Conservation (phyloP, 345 rosid genomes). For the Luvunga scandens region DNA sequence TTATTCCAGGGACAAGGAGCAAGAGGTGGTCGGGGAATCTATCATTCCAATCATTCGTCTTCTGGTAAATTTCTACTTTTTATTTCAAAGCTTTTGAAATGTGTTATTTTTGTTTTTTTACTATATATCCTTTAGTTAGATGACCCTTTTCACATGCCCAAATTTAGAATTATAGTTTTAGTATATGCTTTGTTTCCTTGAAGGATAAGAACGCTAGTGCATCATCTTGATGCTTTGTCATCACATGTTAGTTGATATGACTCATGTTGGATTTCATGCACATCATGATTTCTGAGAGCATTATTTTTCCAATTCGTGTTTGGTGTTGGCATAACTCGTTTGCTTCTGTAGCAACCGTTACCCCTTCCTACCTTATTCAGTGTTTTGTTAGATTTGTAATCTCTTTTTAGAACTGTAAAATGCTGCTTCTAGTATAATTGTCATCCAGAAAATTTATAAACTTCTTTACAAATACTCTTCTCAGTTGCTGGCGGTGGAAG, state of each 20-base stretch:
- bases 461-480: constrained; percentile 1
- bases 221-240: not conserved
- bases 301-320: not conserved
- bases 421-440: not conserved
- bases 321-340: not conserved
- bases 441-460: not conserved
- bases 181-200: not conserved
- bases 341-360: not conserved
- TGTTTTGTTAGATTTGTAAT: not conserved
- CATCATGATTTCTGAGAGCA: not conserved
- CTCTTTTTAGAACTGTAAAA: not conserved
- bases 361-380: not conserved
- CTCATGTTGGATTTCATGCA: not conserved
- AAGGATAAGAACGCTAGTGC: not conserved
- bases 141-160: too few relatives aligned
- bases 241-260: not conserved
- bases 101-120: not conserved
- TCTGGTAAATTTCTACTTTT: constrained; percentile 32
- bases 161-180: not conserved
- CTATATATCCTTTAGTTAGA: not conserved
- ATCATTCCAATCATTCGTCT: constrained; percentile 34
- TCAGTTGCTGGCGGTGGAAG: constrained; percentile 51
- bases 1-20: constrained; percentile 42
- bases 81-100: not conserved
- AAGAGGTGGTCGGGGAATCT: constrained; percentile 51